Base-by-base conservation (phyloP, 2,329 filamentous ascomycete species). In the Talaromyces atroroseus region DNA sequence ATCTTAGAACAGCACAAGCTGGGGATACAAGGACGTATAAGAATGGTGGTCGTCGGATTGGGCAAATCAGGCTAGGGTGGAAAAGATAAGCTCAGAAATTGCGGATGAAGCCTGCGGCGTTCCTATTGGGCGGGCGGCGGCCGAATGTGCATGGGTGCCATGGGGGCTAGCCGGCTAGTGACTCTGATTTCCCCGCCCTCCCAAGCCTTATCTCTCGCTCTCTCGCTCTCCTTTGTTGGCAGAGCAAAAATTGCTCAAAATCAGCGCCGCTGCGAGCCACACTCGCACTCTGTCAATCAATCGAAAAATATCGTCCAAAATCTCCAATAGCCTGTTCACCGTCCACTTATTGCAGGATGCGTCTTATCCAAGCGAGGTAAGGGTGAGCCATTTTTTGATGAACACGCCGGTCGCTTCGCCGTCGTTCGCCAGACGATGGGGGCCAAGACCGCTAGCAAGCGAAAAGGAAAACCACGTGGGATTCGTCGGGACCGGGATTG, bases 401-500 rank as follows among this genome's bases (percentile, higher is more conserved):
- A 40, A 48, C 45, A 5, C 23, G 24, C 26, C 29, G 24, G 38
- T 32, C 34, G 52, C 52, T 40, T 29, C 52, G 38, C 52, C 44
- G 52, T 54, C 52, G 52, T 54, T 54, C 45, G 52, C 52, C 44
- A 42, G 56, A 50, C 38, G 56, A 58, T 58, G 56, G 51, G 50
- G 38, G 50, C 46, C 36, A 54, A 53, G 46, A 36, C 42, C 29
- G 34, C 36, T 16, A 51, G 49, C 50, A 54, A 54, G 46, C 52
- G 46, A 44, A 58, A 56, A 42, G 52, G 58, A 21, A 67, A 66
- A 57, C 66, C 66, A 10, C 64, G 66, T 12, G 65, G 66, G 1
- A 66, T 68, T n/a, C 64, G 66, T 7, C 61, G 64, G 34, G 66
- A 69, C 58, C 64, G 66, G 18, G 63, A 69, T 48, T 68, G 66